phyloP scores from a whole-genome alignment of 306 rosid genomes.

The Cyclanthera cordifolia region DNA sequence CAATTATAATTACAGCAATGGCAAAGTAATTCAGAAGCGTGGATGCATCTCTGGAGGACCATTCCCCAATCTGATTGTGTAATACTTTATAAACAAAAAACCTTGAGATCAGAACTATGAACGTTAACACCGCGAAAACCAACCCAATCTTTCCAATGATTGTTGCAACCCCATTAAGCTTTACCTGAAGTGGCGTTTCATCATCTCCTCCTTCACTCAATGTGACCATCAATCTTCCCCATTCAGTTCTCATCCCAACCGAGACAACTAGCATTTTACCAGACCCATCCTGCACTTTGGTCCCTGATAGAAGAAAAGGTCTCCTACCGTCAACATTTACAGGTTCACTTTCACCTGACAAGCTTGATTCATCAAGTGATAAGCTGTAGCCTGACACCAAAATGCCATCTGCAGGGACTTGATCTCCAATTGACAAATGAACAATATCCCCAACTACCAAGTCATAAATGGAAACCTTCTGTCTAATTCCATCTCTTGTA shows the following conservation, averaged over 20 bases:
- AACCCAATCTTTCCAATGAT: slow-evolving; percentile 82
- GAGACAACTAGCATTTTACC: slow-evolving; percentile 73
- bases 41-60: slow-evolving; percentile 53
- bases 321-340: slow-evolving; percentile 22
- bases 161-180: slow-evolving; percentile 85
- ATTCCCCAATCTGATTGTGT: slow-evolving; percentile 25
- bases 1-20: slow-evolving; percentile 72
- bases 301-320: slow-evolving; percentile 70
- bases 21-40: slow-evolving; percentile 58
- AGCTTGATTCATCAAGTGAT: slow-evolving; percentile 64
- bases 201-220: slow-evolving; percentile 76
- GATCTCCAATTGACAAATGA: slow-evolving; percentile 64
- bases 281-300: slow-evolving; percentile 76
- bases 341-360: slow-evolving; percentile 86
- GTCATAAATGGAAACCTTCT: slow-evolving; percentile 61
- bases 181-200: slow-evolving; percentile 92
- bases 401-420: slow-evolving; percentile 81
- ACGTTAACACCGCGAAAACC: slow-evolving; percentile 59
- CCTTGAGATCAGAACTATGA: slow-evolving; percentile 57
- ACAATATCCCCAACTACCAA: slow-evolving; percentile 77
- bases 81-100: slow-evolving; percentile 35
- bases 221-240: slow-evolving; percentile 85
- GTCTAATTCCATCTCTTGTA: slow-evolving; percentile 55
- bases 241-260: slow-evolving; percentile 93
- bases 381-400: slow-evolving; percentile 58